Evolutionary conservation across 2,329 filamentous ascomycete species (phyloP).

Genomic region (Periconia macrospinosa): DNA sequence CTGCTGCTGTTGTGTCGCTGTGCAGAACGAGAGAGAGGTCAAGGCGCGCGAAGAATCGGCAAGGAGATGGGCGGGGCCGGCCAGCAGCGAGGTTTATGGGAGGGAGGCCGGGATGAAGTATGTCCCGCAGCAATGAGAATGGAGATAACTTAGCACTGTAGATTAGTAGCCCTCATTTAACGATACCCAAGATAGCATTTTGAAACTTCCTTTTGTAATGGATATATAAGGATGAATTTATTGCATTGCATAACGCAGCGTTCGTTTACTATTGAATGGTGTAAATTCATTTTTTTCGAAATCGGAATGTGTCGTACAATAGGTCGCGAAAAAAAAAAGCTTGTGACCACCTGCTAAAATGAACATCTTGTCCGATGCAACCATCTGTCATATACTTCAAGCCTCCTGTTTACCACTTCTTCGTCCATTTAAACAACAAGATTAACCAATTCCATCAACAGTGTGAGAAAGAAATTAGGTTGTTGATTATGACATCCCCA

Average conservation of each 20-base stretch:
- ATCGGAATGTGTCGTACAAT: too few relatives aligned
- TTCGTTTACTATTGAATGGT: neutral
- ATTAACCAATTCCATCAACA: too few relatives aligned
- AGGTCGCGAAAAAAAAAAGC: too few relatives aligned
- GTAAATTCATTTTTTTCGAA: too few relatives aligned
- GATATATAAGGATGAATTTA: neutral
- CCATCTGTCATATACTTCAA: too few relatives aligned
- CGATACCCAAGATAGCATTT: slow-evolving; percentile 5
- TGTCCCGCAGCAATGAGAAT: slow-evolving; percentile 31
- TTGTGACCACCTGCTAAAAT: too few relatives aligned
- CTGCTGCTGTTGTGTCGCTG: slow-evolving; percentile 46
- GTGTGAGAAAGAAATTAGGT: too few relatives aligned
- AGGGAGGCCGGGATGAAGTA: slow-evolving; percentile 38
- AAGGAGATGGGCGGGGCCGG: slow-evolving; percentile 43
- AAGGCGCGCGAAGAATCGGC: slow-evolving; percentile 46
- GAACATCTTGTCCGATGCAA: too few relatives aligned
- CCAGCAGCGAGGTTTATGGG: slow-evolving; percentile 34
- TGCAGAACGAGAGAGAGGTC: slow-evolving; percentile 52
- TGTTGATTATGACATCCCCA: too few relatives aligned
- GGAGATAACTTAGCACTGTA: neutral
- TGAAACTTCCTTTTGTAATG: neutral
- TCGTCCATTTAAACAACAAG: too few relatives aligned
- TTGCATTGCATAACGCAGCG: neutral
- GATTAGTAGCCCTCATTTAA: neutral
- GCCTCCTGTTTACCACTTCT: too few relatives aligned